These are phyloP conservation scores for Zalaria obscura DNA, from an alignment of 2,329 filamentous ascomycete genomes.

Conservation along the genomic window DNA sequence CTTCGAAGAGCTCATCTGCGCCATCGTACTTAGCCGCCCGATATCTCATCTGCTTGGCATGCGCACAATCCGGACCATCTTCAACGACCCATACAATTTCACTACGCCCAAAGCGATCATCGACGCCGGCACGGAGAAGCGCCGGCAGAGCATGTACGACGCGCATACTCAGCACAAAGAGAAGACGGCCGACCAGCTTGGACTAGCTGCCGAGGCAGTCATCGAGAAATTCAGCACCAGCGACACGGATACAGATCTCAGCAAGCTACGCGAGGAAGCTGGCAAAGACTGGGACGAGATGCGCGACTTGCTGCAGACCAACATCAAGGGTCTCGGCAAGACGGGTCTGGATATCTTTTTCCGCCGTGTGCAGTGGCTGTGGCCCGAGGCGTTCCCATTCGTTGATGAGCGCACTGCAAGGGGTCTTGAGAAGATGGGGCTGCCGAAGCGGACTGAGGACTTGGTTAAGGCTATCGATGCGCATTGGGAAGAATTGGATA, in stretches of 20 bases:
- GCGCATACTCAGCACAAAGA: slow-evolving; percentile 31
- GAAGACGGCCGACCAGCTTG: slow-evolving; percentile 29
- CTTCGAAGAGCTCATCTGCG: slow-evolving; percentile 31
- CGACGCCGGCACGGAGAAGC: slow-evolving; percentile 22
- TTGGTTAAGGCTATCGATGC: slow-evolving; percentile 20
- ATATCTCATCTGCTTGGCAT: slow-evolving; percentile 30
- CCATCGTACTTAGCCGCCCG: slow-evolving; percentile 29
- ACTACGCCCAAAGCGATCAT: slow-evolving; percentile 18
- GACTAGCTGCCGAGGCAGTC: slow-evolving; percentile 17
- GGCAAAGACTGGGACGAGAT: slow-evolving; percentile 15
- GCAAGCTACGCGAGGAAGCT: slow-evolving; percentile 18
- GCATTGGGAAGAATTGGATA: slow-evolving; percentile 20
- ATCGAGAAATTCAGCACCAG: slow-evolving; percentile 16
- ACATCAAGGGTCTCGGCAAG: slow-evolving; percentile 26
- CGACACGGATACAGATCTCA: slow-evolving; percentile 17
- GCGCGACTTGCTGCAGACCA: slow-evolving; percentile 17
- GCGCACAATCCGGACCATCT: slow-evolving; percentile 27
- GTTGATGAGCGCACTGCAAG: slow-evolving; percentile 21
- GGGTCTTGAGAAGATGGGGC: slow-evolving; percentile 20
- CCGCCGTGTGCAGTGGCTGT: slow-evolving; percentile 26
- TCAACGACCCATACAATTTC: slow-evolving; percentile 29
- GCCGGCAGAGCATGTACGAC: slow-evolving; percentile 24
- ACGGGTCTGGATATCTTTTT: slow-evolving; percentile 29
- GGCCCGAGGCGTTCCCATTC: slow-evolving; percentile 24
- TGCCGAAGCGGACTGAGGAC: slow-evolving; percentile 20